A percentile compares a stretch with the other conserved stretches of the same genome.
phyloP scores from a whole-genome alignment of 345 rosid genomes.

The Arabidopsis suecica region DNA sequence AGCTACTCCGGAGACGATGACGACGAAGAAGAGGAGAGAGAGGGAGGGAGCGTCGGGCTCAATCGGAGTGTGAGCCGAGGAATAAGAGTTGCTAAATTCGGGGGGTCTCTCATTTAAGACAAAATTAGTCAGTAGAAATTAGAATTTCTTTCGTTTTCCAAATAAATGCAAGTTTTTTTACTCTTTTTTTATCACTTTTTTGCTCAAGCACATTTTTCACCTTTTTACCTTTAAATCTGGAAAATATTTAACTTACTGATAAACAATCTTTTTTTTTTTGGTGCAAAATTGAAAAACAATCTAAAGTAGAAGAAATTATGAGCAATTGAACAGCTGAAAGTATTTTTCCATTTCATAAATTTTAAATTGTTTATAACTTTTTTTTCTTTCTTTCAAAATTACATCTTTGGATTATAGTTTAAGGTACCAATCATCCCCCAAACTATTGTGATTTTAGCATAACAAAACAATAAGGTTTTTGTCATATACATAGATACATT shows the following conservation, averaged over 20 bases:
- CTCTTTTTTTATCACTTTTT: background rate
- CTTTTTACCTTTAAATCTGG: background rate
- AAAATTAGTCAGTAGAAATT: slow-evolving; percentile 11
- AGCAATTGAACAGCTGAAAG: background rate
- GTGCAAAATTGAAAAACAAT: background rate
- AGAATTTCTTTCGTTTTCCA: slow-evolving; percentile 9
- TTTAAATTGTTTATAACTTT: background rate
- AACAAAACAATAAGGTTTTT: background rate
- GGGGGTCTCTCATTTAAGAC: slow-evolving; percentile 37
- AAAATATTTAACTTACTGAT: background rate
- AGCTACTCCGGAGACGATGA: slow-evolving; percentile 34
- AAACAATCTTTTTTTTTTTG: no score
- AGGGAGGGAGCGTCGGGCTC: slow-evolving; percentile 21
- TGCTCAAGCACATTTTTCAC: background rate
- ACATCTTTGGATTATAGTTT: background rate
- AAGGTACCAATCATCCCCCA: background rate
- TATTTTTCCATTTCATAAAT: background rate
- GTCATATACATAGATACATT: background rate
- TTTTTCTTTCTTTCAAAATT: background rate
- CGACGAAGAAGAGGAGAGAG: slow-evolving; percentile 24
- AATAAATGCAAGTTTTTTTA: background rate
- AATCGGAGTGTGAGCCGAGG: slow-evolving; percentile 26
- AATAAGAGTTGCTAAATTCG: slow-evolving; percentile 22
- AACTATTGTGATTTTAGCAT: background rate
- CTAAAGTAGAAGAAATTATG: background rate